Evolutionary conservation across 2,329 filamentous ascomycete genomes (phyloP).

Genomic region (Exophiala lecanii-corni): DNA sequence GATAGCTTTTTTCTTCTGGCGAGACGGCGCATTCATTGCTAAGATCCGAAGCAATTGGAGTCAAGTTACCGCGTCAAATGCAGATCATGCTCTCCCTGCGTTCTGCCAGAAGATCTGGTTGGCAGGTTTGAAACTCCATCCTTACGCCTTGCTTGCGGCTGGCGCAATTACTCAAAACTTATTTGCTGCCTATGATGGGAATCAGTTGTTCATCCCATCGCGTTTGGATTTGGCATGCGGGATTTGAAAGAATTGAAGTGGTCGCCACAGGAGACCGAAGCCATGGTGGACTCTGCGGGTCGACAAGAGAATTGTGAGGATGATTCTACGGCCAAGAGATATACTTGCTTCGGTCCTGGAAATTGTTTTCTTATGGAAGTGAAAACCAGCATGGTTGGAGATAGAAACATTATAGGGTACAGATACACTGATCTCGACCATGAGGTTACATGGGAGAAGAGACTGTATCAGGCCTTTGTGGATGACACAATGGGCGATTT

Average conservation of each 20-base stretch:
- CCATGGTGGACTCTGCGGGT: too few relatives aligned
- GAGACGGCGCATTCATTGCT: neutral
- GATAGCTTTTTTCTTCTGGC: neutral
- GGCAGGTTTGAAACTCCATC: neutral
- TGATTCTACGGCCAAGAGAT: too few relatives aligned
- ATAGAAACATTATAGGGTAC: too few relatives aligned
- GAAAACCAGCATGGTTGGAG: too few relatives aligned
- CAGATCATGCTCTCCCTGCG: conserved; percentile 2
- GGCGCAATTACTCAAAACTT: conserved; percentile 6
- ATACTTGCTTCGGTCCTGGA: too few relatives aligned
- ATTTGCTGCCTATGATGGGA: conserved; percentile 6
- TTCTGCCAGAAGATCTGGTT: conserved; percentile 13
- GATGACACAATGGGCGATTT: too few relatives aligned
- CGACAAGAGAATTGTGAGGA: too few relatives aligned
- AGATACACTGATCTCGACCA: too few relatives aligned
- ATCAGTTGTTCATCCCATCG: neutral
- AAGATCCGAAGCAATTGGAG: neutral
- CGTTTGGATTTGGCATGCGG: conserved; percentile 6
- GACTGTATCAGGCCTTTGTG: too few relatives aligned
- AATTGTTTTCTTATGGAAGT: too few relatives aligned
- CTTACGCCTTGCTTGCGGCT: neutral
- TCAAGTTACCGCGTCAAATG: neutral
- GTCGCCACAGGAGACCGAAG: conserved; percentile 5
- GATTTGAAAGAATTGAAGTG: conserved; percentile 10
- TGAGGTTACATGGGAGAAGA: too few relatives aligned